Base-by-base conservation (phyloP, 1,284 basidiomycete species). In the Puccinia polysora region DNA sequence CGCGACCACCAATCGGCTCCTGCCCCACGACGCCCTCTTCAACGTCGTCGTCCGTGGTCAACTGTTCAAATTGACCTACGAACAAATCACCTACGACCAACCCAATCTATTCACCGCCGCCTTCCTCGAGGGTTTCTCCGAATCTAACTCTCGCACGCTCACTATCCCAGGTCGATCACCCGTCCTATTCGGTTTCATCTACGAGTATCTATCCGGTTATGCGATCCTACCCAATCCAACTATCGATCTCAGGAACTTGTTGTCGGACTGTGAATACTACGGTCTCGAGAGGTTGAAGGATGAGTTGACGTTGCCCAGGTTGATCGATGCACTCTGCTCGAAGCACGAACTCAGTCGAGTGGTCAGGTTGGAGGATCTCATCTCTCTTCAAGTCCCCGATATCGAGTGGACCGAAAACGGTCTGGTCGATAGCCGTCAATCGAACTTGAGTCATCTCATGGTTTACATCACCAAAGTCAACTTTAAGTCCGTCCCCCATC, bases 141-240 rank as follows among this genome's bases (percentile, higher is more conserved):
- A 68, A 55, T 25, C 36, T 18, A 53, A 56, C 18, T 30, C 52
- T 2, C 52, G 65, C 20, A 55, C 52, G 14, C 28, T 68, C 40
- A 43, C 52, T 18, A 56, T 68, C 10, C 34, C 50, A n/a, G 53
- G 53, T 12, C 50, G 65, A 43, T 68, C 65, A 20, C 65, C 65
- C 4, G 65, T 25, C 15, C 43, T 68, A 5, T 68, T 68, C 43
- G 52, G 25, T n/a, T 20, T 58, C 2, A 68, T 68, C 14, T 47
- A 56, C 23, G 65, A 68, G 47, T 68, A 68, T 55, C 53, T 68
- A 23, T 55, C 53, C 18, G 65, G 65, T 23, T 68, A 68, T 34
- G 52, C 65, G 20, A 68, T 68, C 28, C 53, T 68, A 4, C 65
- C 65, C 28, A 52, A 64, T 49, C 62, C 62, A 0, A 20, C 34